Evolutionary conservation across 805 yeast genomes (phyloP).

Genomic region (Wickerhamiella vanderwaltii): DNA sequence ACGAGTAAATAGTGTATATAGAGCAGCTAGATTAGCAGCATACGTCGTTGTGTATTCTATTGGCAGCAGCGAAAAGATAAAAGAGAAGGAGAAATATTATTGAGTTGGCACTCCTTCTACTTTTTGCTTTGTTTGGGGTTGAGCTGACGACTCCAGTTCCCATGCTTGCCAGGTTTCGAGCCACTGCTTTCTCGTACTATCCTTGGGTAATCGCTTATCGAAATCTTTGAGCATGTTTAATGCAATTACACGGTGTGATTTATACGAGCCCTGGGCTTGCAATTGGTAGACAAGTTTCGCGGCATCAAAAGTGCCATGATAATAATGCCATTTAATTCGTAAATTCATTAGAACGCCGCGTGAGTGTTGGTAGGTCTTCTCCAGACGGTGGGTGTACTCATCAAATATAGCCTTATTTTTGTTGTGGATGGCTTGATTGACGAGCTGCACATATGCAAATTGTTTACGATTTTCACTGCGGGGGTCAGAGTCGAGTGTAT

Average conservation of each 20-base stretch:
- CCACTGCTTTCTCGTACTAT: not conserved
- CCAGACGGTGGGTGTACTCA: not conserved
- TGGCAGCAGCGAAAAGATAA: not conserved
- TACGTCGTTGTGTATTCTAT: not conserved
- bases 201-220: not conserved
- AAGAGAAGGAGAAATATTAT: not conserved
- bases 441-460: constrained; percentile 12
- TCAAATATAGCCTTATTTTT: not conserved
- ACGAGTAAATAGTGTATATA: constrained; percentile 32
- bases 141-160: not conserved
- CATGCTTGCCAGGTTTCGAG: not conserved
- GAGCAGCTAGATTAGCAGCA: not conserved
- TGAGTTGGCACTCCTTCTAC: not conserved
- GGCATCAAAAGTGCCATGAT: constrained; percentile 14
- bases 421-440: constrained; percentile 15
- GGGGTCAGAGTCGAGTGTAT: not conserved
- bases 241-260: constrained; percentile 17
- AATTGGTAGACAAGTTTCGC: constrained; percentile 19
- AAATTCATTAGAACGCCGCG: constrained; percentile 17
- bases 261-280: not conserved
- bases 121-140: too few species aligned
- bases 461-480: constrained; percentile 4
- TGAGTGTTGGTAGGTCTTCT: not conserved
- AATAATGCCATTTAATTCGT: constrained; percentile 18
- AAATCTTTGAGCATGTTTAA: constrained; percentile 11